These are phyloP conservation scores for Stagonosporopsis chrysanthemi DNA, from an alignment of 2,329 filamentous ascomycete genomes.

Conservation along the genomic window DNA sequence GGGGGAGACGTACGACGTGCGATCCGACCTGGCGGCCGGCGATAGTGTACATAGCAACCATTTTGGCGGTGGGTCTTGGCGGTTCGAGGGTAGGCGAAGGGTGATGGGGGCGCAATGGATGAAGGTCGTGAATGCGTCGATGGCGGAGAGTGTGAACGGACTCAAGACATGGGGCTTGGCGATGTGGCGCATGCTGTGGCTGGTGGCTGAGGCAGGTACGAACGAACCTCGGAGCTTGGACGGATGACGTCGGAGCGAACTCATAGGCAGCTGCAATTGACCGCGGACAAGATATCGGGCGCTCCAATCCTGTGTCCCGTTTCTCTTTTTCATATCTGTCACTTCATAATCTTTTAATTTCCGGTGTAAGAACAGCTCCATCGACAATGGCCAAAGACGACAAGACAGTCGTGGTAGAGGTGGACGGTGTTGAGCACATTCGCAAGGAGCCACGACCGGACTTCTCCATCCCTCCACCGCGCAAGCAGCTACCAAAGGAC, in stretches of 20 bases:
- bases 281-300: neutral
- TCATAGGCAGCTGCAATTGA: slow-evolving; percentile 5
- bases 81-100: slow-evolving; percentile 25
- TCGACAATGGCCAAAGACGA: slow-evolving; percentile 50
- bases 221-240: slow-evolving; percentile 11
- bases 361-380: neutral
- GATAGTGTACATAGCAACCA: slow-evolving; percentile 62
- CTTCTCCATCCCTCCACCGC: slow-evolving; percentile 57
- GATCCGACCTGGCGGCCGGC: slow-evolving; percentile 62
- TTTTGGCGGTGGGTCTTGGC: slow-evolving; percentile 44
- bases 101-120: slow-evolving; percentile 44
- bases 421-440: slow-evolving; percentile 51
- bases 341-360: too few species aligned
- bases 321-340: neutral
- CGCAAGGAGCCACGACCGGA: slow-evolving; percentile 56
- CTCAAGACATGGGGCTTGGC: slow-evolving; percentile 27
- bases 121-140: slow-evolving; percentile 23
- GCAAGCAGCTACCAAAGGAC: slow-evolving; percentile 61
- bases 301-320: neutral
- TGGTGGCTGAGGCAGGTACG: slow-evolving; percentile 2
- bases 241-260: slow-evolving; percentile 18
- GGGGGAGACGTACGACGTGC: slow-evolving; percentile 56
- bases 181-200: slow-evolving; percentile 13
- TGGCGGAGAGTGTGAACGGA: slow-evolving; percentile 34
- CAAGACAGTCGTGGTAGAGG: slow-evolving; percentile 30